Evolutionary conservation across 306 rosid genomes (phyloP).

Genomic region (Pueraria montana): DNA sequence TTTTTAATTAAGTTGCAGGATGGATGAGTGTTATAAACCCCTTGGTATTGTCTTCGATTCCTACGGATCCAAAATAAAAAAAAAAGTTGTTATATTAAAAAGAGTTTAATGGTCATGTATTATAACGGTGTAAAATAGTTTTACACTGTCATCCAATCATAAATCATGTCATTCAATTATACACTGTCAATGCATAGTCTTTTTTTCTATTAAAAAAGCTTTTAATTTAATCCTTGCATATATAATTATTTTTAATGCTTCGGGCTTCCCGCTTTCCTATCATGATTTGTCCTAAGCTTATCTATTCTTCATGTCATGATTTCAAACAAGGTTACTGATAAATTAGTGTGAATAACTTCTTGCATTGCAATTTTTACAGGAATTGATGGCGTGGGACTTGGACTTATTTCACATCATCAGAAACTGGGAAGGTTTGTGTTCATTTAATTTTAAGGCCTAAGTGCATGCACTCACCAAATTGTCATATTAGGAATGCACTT

Average conservation of each 20-base stretch:
- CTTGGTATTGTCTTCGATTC: no score
- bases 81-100: no score
- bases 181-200: no score
- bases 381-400: conserved; percentile 87
- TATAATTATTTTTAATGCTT: not conserved
- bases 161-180: no score
- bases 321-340: conserved; percentile 20
- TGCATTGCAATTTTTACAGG: conserved; percentile 57
- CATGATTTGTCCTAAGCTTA: not conserved
- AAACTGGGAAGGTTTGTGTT: conserved; percentile 73
- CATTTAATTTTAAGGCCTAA: conserved; percentile 12
- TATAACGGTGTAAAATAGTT: no score
- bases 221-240: no score
- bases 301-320: conserved; percentile 10
- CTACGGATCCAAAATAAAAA: no score
- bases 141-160: no score
- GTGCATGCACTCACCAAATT: not conserved
- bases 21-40: no score
- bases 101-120: no score
- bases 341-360: conserved; percentile 19
- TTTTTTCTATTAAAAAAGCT: no score
- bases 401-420: conserved; percentile 73
- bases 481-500: not conserved
- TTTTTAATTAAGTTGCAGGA: no score
- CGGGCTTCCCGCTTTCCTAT: not conserved